Evolutionary conservation across 352 stramenopile species (phyloP).

Genomic region (Phytopythium chamaehyphon): DNA sequence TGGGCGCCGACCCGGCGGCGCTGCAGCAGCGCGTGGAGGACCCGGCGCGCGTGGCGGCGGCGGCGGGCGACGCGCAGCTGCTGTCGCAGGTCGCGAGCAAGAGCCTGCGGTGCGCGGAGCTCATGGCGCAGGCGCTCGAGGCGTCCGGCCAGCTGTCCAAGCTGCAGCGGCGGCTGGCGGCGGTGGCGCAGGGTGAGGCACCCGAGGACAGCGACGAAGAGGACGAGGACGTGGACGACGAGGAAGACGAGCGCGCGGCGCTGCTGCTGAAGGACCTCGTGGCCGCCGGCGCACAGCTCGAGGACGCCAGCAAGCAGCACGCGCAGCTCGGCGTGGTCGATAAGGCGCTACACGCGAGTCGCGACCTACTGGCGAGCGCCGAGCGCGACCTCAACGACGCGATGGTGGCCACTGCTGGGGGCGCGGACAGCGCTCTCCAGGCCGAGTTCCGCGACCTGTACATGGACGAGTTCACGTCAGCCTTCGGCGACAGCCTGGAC

Average conservation of each 20-base stretch:
- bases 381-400: constrained; percentile 40
- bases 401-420: constrained; percentile 6
- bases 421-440: constrained; percentile 18
- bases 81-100: constrained; percentile 38
- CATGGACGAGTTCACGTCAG: constrained; percentile 81
- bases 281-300: constrained; percentile 38
- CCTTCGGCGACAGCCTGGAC: constrained; percentile 82
- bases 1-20: constrained; percentile 47
- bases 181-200: constrained; percentile 17
- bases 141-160: constrained; percentile 38
- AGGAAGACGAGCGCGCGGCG: constrained; percentile 32
- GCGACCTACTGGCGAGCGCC: constrained; percentile 37
- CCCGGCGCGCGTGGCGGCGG: constrained; percentile 18
- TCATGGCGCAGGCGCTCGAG: constrained; percentile 71
- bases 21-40: constrained; percentile 37
- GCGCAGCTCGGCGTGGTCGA: constrained; percentile 39
- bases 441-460: constrained; percentile 76
- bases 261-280: constrained; percentile 63
- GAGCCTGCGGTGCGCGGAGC: constrained; percentile 67
- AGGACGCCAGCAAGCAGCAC: constrained; percentile 43
- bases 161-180: constrained; percentile 36
- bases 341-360: constrained; percentile 55
- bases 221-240: constrained; percentile 27
- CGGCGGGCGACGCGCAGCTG: constrained; percentile 20
- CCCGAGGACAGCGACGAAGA: constrained; percentile 24